Percentiles rank a stretch among this genome's conserved stretches.
phyloP scores from a whole-genome alignment of 2,329 filamentous ascomycete species.

The Pochonia chlamydosporia region DNA sequence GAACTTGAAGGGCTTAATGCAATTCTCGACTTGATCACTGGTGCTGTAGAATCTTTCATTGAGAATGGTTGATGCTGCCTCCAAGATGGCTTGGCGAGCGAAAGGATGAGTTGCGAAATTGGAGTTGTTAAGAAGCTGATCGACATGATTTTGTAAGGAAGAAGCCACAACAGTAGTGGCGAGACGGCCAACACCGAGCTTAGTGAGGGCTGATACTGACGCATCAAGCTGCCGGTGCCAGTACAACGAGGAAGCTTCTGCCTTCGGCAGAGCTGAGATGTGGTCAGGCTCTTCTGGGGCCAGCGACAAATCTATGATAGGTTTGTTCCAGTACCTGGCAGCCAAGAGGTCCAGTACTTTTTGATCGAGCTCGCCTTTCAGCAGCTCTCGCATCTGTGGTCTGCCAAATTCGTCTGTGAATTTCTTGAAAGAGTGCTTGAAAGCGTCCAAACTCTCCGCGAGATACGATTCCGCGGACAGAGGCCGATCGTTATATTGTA shows the following conservation, averaged over 20 bases:
- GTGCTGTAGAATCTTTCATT: conserved; percentile 96
- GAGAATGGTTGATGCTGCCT: conserved; percentile 82
- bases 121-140: conserved; percentile 70
- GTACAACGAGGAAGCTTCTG: conserved; percentile 77
- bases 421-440: conserved; percentile 96
- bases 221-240: conserved; percentile 95
- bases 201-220: conserved; percentile 83
- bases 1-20: conserved; percentile 98
- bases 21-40: conserved; percentile 96
- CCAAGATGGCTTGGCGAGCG: conserved; percentile 85
- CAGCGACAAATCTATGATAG: conserved; percentile 73
- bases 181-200: conserved; percentile 85
- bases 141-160: conserved; percentile 79
- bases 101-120: conserved; percentile 89
- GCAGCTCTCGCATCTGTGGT: conserved; percentile 77
- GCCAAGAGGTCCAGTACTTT: conserved; percentile 89
- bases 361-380: conserved; percentile 92
- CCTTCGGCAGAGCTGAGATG: conserved; percentile 74
- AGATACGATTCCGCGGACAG: conserved; percentile 94
- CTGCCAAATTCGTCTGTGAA: conserved; percentile 88
- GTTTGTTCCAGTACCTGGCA: conserved; percentile 95
- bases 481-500: conserved; percentile 96
- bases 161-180: conserved; percentile 88
- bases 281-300: conserved; percentile 63
- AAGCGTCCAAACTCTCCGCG: conserved; percentile 87